A percentile compares a stretch with the other conserved stretches of the same genome.
phyloP scores from a whole-genome alignment of 768 basidiomycete species.

The Mycena rosella region DNA sequence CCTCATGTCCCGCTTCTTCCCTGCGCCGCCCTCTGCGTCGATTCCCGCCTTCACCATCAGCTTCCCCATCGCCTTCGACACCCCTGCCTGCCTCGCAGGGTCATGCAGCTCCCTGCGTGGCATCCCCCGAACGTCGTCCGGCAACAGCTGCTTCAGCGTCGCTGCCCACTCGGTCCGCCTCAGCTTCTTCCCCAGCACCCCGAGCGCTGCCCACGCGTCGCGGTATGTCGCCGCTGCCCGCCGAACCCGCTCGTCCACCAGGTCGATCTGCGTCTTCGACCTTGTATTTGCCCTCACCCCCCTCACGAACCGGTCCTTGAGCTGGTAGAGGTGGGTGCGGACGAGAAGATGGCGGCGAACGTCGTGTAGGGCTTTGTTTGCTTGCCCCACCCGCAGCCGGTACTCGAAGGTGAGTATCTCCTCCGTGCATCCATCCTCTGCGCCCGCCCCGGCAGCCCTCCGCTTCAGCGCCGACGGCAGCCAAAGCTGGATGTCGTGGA shows the following conservation, averaged over 20 bases:
- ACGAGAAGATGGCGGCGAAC: slow-evolving; percentile 40
- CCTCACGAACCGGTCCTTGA: slow-evolving; percentile 39
- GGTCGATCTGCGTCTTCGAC: slow-evolving; percentile 35
- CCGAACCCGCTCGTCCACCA: slow-evolving; percentile 35
- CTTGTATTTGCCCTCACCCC: slow-evolving; percentile 43
- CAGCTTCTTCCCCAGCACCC: slow-evolving; percentile 25
- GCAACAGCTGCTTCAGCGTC: slow-evolving; percentile 24
- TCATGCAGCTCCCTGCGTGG: slow-evolving; percentile 21
- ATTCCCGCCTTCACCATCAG: not conserved
- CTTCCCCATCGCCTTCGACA: no score
- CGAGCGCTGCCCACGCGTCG: slow-evolving; percentile 33
- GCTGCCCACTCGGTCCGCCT: slow-evolving; percentile 32
- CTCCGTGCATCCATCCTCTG: not conserved
- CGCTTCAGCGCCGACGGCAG: slow-evolving; percentile 38
- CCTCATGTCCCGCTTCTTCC: no score
- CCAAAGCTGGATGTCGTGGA: slow-evolving; percentile 30
- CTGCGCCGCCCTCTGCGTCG: not conserved
- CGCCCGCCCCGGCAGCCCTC: not conserved
- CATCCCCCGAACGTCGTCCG: slow-evolving; percentile 38
- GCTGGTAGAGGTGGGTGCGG: slow-evolving; percentile 37
- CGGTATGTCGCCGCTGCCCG: slow-evolving; percentile 36
- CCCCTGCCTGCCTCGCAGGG: slow-evolving; percentile 6
- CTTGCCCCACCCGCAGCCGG: slow-evolving; percentile 41
- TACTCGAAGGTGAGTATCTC: slow-evolving; percentile 37
- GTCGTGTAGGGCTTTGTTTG: slow-evolving; percentile 33